Base-by-base conservation (phyloP, 441 rosid species). In the Populus hybrid region DNA sequence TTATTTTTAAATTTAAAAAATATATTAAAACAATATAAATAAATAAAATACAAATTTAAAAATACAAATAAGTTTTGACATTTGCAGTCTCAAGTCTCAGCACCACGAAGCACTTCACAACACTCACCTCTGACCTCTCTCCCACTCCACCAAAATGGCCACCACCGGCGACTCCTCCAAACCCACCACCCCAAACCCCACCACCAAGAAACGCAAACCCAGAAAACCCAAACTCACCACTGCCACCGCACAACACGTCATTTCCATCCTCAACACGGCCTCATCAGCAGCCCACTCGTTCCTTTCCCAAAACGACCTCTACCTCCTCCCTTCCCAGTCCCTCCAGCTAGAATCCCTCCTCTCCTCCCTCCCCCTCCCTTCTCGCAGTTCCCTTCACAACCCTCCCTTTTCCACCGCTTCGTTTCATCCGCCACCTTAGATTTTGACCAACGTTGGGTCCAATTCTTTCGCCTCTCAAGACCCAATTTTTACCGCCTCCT, bases 381-480 rank as follows among this genome's bases (percentile, higher is more conserved):
- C 82, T 71, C 83, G 50, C 68, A 72, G 79, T 4, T n/a, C 68
- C 75, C 74, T 59, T 18, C 76, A 14, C 2, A 74, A 21, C 68
- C 26, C 29, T 76, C 87, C 65, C 86, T 87, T 83, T 86, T 84
- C 78, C 77, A 77, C 70, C 90, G 87, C 66, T 81, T 89, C 76
- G 64, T 85, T 45, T 71, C 80, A 77, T 78, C 89, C 69, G 78
- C 73, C 73, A 21, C 83, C 69, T 69, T 74, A 23, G 86, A 82
- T 26, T 64, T 74, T 56, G 89, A 87, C 72, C 89, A 87, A 26
- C 88, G 87, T 6, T 92, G 97, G 98, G 21, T 64, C 36, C 83
- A 79, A 21, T 80, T 80, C 77, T 92, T 93, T 81, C 87, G 92
- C 53, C 83, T 93, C 89, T 87, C 93, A 0, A 84, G 83, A 59